Conservation (phyloP, 1,284 basidiomycete genomes). For the Mycena sp. region DNA sequence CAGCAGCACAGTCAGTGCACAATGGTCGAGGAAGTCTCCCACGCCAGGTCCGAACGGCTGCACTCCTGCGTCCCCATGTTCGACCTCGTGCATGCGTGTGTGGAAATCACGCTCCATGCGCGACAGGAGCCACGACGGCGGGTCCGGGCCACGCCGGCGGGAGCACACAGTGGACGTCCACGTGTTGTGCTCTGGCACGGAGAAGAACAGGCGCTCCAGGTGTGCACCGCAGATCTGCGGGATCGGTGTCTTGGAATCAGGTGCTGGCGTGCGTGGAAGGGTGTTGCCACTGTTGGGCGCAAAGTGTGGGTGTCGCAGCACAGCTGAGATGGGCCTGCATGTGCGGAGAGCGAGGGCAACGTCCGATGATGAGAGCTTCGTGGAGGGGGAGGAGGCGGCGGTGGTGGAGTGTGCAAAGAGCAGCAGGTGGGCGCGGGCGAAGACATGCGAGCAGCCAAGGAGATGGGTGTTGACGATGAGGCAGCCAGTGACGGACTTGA, state of each 20-base stretch:
- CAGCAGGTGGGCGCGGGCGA: too few relatives aligned
- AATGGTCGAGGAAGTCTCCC: too few relatives aligned
- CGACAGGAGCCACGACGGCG: constrained; percentile 37
- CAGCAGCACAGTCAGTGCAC: too few relatives aligned
- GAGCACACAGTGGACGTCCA: constrained; percentile 75
- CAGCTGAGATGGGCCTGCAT: constrained; percentile 19
- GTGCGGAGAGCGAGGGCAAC: constrained; percentile 12
- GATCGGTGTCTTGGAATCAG: constrained; percentile 66
- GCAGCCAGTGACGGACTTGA: too few relatives aligned
- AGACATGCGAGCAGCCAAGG: too few relatives aligned
- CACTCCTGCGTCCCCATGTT: constrained; percentile 25
- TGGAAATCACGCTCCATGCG: constrained; percentile 11
- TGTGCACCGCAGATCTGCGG: constrained; percentile 81
- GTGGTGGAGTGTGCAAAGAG: too few relatives aligned
- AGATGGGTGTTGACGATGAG: too few relatives aligned
- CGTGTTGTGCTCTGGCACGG: constrained; percentile 74
- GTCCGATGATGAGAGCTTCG: too few relatives aligned
- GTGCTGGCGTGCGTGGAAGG: background rate
- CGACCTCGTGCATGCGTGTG: constrained; percentile 26
- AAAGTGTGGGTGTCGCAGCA: background rate
- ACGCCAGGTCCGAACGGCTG: too few relatives aligned
- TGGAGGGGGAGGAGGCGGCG: too few relatives aligned
- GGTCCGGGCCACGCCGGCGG: constrained; percentile 44
- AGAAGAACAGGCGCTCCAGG: constrained; percentile 84
- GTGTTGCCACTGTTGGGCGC: constrained; percentile 22